A percentile compares a stretch with the other conserved stretches of the same genome.
Evolutionary conservation across 805 yeast species (phyloP).

Genomic region (Torulaspora franciscae): DNA sequence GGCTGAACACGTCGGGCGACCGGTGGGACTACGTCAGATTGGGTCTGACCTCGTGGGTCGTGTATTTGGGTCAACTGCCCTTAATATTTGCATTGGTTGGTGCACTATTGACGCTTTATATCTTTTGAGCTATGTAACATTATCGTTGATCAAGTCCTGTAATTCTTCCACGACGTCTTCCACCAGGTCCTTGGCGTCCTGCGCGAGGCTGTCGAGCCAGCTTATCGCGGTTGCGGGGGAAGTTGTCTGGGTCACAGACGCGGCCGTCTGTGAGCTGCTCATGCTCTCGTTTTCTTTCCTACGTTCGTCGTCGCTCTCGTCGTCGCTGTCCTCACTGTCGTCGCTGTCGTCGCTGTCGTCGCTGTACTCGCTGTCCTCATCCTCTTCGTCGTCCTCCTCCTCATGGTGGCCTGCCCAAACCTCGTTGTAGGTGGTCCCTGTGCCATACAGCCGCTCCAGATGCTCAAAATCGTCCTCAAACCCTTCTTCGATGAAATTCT

Average conservation of each 20-base stretch:
- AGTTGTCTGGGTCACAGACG: conserved; percentile 1
- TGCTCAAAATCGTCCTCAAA: conserved; percentile 46
- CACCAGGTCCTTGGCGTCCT: conserved; percentile 26
- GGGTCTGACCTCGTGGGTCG: conserved; percentile 9
- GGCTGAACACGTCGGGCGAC: conserved; percentile 2
- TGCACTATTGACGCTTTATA: conserved; percentile 25
- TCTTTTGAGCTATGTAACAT: conserved; percentile 14
- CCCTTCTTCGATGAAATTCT: conserved; percentile 42
- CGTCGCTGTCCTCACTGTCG: neutral
- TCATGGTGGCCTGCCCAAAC: conserved; percentile 24
- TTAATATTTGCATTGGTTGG: conserved; percentile 21
- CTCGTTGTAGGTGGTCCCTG: conserved; percentile 19
- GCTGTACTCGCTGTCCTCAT: neutral
- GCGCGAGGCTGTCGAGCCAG: conserved; percentile 14
- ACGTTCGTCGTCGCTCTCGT: neutral
- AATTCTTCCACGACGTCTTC: conserved; percentile 28
- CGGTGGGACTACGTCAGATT: conserved; percentile 2
- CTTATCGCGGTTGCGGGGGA: conserved; percentile 13
- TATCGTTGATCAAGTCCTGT: conserved; percentile 13
- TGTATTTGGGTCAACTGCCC: conserved; percentile 24
- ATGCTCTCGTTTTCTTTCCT: too few species aligned
- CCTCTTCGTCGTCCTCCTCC: conserved; percentile 13
- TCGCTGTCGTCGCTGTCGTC: neutral
- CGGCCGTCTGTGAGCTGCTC: neutral
- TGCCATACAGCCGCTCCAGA: conserved; percentile 12